Evolutionary conservation across 2,329 filamentous ascomycete genomes (phyloP), one percentile per base, ranked within the genome.

Genomic region (Colletotrichum theobromicola): DNA sequence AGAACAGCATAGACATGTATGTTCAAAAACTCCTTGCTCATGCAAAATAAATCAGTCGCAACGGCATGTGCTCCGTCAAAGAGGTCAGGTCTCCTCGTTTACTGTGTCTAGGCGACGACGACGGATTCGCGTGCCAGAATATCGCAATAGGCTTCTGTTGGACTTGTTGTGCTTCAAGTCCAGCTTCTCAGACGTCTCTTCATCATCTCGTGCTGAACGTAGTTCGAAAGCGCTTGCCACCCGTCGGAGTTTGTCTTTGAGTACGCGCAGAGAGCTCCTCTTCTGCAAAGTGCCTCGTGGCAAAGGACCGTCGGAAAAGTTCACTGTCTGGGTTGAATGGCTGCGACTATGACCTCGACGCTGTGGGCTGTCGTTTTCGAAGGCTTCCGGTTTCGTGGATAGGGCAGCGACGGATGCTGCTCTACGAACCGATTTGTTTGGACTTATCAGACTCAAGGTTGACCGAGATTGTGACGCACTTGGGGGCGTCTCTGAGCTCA

Each of bases 221-320:
- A 75, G 62, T 50, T 75, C 72, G 21, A 75, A 72, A 5, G 72
- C 70, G 63, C 72, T 75, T 10, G 72, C 72, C n/a, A 75, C 72
- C 6, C 72, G 62, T 7, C 72, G 63, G 4, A 75, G 63, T 35
- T 67, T 75, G 12, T 75, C 72, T 30, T 64, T 75, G 1, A 75
- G 30, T 8, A 37, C 37, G 0, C 72, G 68, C 2, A 75, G 15
- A 2, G 72, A 75, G 34, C 72, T 65, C 15, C 72, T 34, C 30
- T 72, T 75, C 4, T 34, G 28, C 0, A 75, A 15, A 5, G 28
- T 46, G 2, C 37, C 57, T 2, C 37, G 62, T 4, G 55, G 68
- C 1, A 35, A 12, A 18, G 42, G 16, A 4, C 46, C 13, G 1
- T 72, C 72, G 12, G 42, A 2, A 8, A 35, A 12, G 3, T 61